phyloP scores from a whole-genome alignment of 129 eudicot genomes.

The Flaveria sonorensis region DNA sequence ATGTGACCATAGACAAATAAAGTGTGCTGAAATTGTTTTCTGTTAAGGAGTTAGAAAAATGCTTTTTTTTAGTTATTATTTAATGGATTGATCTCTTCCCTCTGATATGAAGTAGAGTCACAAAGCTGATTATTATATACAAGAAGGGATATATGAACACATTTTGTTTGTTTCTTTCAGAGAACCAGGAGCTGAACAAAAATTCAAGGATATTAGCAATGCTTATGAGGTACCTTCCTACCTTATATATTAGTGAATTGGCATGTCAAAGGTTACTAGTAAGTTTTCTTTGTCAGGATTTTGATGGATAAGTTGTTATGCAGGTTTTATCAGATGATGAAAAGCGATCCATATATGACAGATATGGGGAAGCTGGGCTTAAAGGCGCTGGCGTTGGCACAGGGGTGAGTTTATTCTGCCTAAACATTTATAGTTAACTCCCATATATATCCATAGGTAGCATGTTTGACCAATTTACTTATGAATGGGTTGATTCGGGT shows the following conservation, averaged over 20 bases:
- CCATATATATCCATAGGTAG: background rate
- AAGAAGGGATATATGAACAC: slow-evolving; percentile 15
- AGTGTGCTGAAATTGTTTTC: background rate
- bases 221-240: slow-evolving; percentile 80
- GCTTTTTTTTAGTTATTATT: background rate
- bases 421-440: background rate
- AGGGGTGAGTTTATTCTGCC: slow-evolving; percentile 62
- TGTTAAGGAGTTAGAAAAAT: background rate
- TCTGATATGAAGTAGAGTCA: background rate
- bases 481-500: background rate
- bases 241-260: slow-evolving; percentile 19
- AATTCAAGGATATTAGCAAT: slow-evolving; percentile 91
- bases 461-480: slow-evolving; percentile 10
- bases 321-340: slow-evolving; percentile 97
- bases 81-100: background rate
- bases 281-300: background rate
- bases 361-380: slow-evolving; percentile 95
- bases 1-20: background rate
- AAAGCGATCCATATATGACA: slow-evolving; percentile 93
- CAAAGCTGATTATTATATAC: background rate
- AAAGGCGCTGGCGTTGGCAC: slow-evolving; percentile 82
- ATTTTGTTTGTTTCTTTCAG: slow-evolving; percentile 42
- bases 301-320: slow-evolving; percentile 21
- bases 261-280: background rate
- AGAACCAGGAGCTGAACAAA: slow-evolving; percentile 90